These are phyloP conservation scores for Diversispora epigaea DNA, from an alignment of 192 early-diverging fungal genomes.

Conservation along the genomic window DNA sequence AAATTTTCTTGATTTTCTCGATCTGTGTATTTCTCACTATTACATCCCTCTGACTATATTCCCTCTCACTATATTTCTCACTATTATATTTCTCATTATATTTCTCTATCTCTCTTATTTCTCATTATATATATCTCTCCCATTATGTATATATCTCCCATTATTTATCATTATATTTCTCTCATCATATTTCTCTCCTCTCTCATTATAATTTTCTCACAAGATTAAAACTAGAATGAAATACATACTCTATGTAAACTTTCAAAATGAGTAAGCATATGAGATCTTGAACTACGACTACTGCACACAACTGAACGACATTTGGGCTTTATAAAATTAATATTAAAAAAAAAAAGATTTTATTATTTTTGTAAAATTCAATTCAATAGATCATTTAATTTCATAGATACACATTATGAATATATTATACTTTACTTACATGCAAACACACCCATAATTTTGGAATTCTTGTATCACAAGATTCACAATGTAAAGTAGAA, in stretches of 20 bases:
- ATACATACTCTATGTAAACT: slow-evolving; percentile 37
- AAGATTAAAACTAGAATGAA: too few species aligned
- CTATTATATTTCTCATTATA: too few species aligned
- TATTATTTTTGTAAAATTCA: not conserved
- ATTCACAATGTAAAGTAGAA: slow-evolving; percentile 39
- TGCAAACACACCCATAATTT: slow-evolving; percentile 45
- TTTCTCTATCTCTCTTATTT: too few species aligned
- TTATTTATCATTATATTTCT: too few species aligned
- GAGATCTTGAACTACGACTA: slow-evolving; percentile 19
- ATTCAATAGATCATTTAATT: not conserved
- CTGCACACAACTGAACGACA: not conserved
- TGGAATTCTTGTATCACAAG: slow-evolving; percentile 38
- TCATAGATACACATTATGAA: not conserved
- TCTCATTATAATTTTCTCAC: too few species aligned
- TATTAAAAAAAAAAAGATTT: not conserved
- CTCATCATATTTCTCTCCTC: too few species aligned
- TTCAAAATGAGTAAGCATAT: slow-evolving; percentile 39
- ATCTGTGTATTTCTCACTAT: too few species aligned
- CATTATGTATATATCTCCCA: too few species aligned
- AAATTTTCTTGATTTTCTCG: too few species aligned
- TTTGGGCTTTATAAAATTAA: not conserved
- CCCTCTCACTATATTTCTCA: too few species aligned
- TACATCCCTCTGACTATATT: too few species aligned
- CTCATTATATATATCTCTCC: too few species aligned
- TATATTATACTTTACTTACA: slow-evolving; percentile 24